These are phyloP conservation scores for Clarireedia monteithiana DNA, from an alignment of 2,329 filamentous ascomycete species.

Conservation along the genomic window DNA sequence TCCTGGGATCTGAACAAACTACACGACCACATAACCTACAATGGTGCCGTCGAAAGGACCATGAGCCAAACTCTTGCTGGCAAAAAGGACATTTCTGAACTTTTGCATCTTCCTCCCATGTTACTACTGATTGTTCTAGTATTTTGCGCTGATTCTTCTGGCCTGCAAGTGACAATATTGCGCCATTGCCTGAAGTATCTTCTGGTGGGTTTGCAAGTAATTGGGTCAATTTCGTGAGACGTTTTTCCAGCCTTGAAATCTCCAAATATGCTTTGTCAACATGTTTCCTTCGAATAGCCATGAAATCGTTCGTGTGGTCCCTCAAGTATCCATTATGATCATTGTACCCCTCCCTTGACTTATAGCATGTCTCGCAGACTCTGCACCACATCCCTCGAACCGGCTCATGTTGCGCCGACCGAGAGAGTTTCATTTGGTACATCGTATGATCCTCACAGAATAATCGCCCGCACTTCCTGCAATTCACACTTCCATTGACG, in stretches of 20 bases:
- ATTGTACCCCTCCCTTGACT: constrained; percentile 91
- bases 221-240: constrained; percentile 82
- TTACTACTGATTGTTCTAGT: constrained; percentile 85
- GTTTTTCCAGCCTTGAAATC: constrained; percentile 81
- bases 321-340: constrained; percentile 68
- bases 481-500: constrained; percentile 81
- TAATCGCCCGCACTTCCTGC: constrained; percentile 81
- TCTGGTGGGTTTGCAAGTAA: constrained; percentile 69
- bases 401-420: constrained; percentile 83
- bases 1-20: constrained; percentile 81
- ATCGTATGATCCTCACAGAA: constrained; percentile 98
- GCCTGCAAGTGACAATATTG: constrained; percentile 50
- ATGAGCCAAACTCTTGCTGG: constrained; percentile 88
- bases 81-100: constrained; percentile 86
- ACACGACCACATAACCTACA: constrained; percentile 90
- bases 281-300: constrained; percentile 61
- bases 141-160: constrained; percentile 70
- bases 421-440: constrained; percentile 97
- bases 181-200: constrained; percentile 46
- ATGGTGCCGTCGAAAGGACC: constrained; percentile 89
- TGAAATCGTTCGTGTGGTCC: constrained; percentile 67
- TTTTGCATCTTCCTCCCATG: constrained; percentile 85
- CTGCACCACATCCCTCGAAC: constrained; percentile 86
- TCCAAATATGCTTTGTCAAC: constrained; percentile 85
- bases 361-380: constrained; percentile 98